A percentile compares a stretch with the other conserved stretches of the same genome.
phyloP scores from a whole-genome alignment of 1,139 yeast species.

The Pichia kudriavzevii region DNA sequence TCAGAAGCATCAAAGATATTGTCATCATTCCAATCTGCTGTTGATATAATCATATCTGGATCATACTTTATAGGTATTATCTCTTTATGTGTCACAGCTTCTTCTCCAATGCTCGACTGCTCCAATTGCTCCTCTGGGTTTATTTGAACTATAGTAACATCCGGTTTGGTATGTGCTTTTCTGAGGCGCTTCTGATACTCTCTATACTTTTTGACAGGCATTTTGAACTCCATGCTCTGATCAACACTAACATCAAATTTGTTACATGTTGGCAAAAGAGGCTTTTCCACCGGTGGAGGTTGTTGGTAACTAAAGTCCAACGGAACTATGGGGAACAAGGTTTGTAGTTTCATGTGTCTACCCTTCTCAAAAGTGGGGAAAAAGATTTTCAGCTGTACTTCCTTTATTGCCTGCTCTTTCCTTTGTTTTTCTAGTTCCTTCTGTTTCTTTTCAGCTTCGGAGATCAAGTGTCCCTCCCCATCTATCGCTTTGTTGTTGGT shows the following conservation, averaged over 20 bases:
- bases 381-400: conserved; percentile 38
- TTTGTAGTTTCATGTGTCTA: conserved; percentile 56
- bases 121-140: conserved; percentile 2
- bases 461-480: conserved; percentile 9
- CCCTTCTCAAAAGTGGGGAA: conserved; percentile 58
- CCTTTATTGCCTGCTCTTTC: conserved; percentile 22
- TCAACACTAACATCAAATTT: conserved; percentile 40
- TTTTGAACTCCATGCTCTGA: conserved; percentile 28
- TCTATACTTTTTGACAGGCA: conserved; percentile 14
- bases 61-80: conserved; percentile 39
- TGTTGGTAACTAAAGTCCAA: conserved; percentile 43
- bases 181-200: conserved; percentile 13
- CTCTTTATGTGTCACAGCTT: conserved; percentile 18
- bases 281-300: conserved; percentile 45
- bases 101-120: conserved; percentile 14
- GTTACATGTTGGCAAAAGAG: conserved; percentile 54
- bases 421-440: conserved; percentile 13
- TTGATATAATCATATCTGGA: conserved; percentile 60
- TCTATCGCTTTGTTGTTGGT: not conserved
- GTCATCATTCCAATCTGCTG: conserved; percentile 82
- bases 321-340: conserved; percentile 60
- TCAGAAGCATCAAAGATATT: conserved; percentile 43
- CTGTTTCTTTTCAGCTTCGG: conserved; percentile 4
- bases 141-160: conserved; percentile 22
- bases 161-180: conserved; percentile 5